phyloP scores from a whole-genome alignment of 139 green algal genomes.

The Zygnema circumcarinatum region DNA sequence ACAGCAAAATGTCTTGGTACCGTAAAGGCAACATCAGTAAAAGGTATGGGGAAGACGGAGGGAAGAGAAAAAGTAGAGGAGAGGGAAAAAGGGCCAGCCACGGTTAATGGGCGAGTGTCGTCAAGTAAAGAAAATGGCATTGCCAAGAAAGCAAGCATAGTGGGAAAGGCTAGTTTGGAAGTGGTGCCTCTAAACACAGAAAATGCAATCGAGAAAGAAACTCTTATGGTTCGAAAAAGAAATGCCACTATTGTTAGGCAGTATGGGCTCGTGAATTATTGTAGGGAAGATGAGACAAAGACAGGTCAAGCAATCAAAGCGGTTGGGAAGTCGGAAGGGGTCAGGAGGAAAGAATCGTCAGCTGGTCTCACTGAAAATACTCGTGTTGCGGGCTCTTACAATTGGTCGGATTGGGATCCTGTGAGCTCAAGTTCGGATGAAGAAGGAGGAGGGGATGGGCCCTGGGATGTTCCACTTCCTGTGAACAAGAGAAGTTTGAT shows the following conservation, averaged over 20 bases:
- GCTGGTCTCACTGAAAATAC: too few relatives aligned
- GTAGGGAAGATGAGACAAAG: not conserved
- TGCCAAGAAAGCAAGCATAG: not conserved
- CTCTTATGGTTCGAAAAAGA: not conserved
- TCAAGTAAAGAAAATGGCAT: not conserved
- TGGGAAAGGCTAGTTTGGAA: not conserved
- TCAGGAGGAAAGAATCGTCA: too few relatives aligned
- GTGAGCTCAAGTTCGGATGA: not conserved
- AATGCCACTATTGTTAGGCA: not conserved
- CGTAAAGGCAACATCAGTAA: not conserved
- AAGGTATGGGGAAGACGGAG: not conserved
- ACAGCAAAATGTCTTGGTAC: not conserved
- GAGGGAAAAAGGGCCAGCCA: not conserved
- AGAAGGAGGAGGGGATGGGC: not conserved
- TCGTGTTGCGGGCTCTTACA: too few relatives aligned
- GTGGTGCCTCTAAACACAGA: not conserved
- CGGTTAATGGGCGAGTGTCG: not conserved
- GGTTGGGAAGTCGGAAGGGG: too few relatives aligned
- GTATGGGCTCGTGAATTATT: not conserved
- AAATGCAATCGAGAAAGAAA: not conserved
- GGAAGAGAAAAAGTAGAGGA: not conserved
- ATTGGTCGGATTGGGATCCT: too few relatives aligned
- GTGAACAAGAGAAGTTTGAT: too few relatives aligned
- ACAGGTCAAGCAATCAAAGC: too few relatives aligned
- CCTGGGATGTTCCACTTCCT: not conserved